A percentile compares a stretch with the other conserved stretches of the same genome.
Conservation (phyloP, 2,329 filamentous ascomycete genomes). For the Ascochyta lentis region DNA sequence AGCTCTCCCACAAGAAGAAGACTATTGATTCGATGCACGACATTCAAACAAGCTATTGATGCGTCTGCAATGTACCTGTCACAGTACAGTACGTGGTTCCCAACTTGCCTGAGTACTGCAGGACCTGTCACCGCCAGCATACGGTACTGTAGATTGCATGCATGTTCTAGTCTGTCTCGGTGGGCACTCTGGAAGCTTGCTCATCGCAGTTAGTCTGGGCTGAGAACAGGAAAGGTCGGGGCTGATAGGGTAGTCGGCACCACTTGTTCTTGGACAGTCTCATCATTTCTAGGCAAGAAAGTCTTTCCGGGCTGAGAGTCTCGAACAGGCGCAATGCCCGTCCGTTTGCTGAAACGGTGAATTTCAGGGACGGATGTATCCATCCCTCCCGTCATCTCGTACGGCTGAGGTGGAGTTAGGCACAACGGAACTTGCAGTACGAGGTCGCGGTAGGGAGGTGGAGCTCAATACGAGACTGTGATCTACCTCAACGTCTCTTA, state of each 20-base stretch:
- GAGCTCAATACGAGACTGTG: slow-evolving; percentile 9
- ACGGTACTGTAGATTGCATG: slow-evolving; percentile 2
- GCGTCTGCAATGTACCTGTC: slow-evolving; percentile 25
- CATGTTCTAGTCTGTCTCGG: not conserved
- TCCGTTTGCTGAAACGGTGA: slow-evolving; percentile 8
- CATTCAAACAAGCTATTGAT: slow-evolving; percentile 28
- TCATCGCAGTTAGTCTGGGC: not conserved
- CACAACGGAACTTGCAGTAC: slow-evolving; percentile 8
- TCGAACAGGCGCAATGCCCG: slow-evolving; percentile 9
- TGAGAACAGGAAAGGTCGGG: not conserved
- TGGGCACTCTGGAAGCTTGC: slow-evolving; percentile 12
- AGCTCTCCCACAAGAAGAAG: slow-evolving; percentile 1
- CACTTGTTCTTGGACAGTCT: not conserved
- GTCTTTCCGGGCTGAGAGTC: not conserved
- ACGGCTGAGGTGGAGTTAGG: not conserved
- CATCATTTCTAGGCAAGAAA: slow-evolving; percentile 6
- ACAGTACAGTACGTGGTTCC: slow-evolving; percentile 17
- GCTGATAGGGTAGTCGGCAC: slow-evolving; percentile 11
- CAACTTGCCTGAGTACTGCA: slow-evolving; percentile 3
- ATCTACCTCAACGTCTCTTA: slow-evolving; percentile 12
- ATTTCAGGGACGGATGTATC: slow-evolving; percentile 8
- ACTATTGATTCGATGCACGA: slow-evolving; percentile 19
- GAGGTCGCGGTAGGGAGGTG: slow-evolving; percentile 1
- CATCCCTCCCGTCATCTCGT: not conserved
- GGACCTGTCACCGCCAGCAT: not conserved